Evolutionary conservation across 2,329 filamentous ascomycete species (phyloP).

Genomic region (Alternaria tenuissima): DNA sequence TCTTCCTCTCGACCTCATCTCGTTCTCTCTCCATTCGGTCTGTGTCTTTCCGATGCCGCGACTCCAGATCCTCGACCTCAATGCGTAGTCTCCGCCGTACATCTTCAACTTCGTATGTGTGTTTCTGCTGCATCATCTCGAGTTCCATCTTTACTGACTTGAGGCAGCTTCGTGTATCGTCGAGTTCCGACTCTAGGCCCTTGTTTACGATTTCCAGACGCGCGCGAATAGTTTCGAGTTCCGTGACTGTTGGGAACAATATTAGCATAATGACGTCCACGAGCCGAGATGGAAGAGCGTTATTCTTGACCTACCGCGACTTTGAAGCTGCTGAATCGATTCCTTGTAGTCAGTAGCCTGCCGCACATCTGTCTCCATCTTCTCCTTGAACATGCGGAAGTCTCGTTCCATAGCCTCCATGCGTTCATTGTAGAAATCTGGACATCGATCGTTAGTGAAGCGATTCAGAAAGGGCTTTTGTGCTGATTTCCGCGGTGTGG

Average conservation of each 20-base stretch:
- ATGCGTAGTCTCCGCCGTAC: constrained; percentile 63
- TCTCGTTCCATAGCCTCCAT: constrained; percentile 79
- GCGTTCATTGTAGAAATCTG: constrained; percentile 81
- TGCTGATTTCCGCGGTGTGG: constrained; percentile 47
- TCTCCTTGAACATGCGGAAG: constrained; percentile 74
- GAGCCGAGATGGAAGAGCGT: background rate
- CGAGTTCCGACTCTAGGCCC: constrained; percentile 72
- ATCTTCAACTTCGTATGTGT: constrained; percentile 62
- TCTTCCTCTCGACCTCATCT: constrained; percentile 55
- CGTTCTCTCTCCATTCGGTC: constrained; percentile 63
- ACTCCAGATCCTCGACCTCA: constrained; percentile 63
- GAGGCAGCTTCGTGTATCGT: constrained; percentile 65
- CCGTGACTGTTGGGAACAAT: constrained; percentile 55
- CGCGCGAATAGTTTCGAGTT: constrained; percentile 63
- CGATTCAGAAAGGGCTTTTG: constrained; percentile 70
- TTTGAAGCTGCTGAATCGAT: constrained; percentile 76
- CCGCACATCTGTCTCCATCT: constrained; percentile 73
- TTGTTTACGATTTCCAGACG: constrained; percentile 62
- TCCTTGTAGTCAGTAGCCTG: constrained; percentile 77
- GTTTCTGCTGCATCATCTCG: constrained; percentile 61
- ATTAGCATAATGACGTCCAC: background rate
- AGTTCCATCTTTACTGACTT: constrained; percentile 58
- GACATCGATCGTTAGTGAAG: constrained; percentile 73
- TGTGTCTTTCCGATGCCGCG: constrained; percentile 64
- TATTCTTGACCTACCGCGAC: constrained; percentile 66